A percentile compares a stretch with the other conserved stretches of the same genome.
Evolutionary conservation across 2,329 filamentous ascomycete species (phyloP).

Genomic region (Xylaria polymorpha): DNA sequence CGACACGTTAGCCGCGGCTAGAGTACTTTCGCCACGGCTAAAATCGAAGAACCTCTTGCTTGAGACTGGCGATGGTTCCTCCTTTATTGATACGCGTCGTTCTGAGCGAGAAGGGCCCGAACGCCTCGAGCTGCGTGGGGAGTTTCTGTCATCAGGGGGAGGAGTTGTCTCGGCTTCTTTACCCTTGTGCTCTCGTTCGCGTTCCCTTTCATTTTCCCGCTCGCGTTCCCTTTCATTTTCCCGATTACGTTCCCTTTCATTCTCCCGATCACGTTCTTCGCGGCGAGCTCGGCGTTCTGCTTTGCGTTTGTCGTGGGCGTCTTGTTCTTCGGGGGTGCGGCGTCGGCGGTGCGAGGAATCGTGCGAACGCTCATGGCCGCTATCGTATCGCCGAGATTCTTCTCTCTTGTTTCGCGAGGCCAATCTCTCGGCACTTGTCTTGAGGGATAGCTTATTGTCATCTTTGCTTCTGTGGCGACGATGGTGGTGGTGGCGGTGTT

Average conservation of each 20-base stretch:
- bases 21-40: constrained; percentile 53
- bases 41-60: constrained; percentile 58
- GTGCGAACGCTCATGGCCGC: constrained; percentile 56
- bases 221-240: constrained; percentile 41
- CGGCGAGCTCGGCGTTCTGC: constrained; percentile 57
- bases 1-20: constrained; percentile 40
- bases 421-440: constrained; percentile 47
- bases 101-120: constrained; percentile 56
- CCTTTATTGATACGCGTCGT: constrained; percentile 43
- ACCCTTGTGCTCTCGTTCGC: constrained; percentile 52
- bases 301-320: constrained; percentile 62
- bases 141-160: constrained; percentile 43
- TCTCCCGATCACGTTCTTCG: constrained; percentile 24
- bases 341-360: constrained; percentile 50
- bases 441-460: constrained; percentile 43
- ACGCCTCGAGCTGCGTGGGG: constrained; percentile 56
- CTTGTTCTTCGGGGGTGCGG: constrained; percentile 61
- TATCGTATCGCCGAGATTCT: constrained; percentile 47
- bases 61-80: constrained; percentile 45
- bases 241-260: constrained; percentile 39
- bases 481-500: constrained; percentile 53
- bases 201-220: constrained; percentile 26
- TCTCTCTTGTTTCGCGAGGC: constrained; percentile 55
- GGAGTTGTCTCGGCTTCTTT: constrained; percentile 48
- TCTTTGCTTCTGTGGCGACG: constrained; percentile 45